These are phyloP conservation scores for Amphirosellinia nigrospora DNA, from an alignment of 495 filamentous ascomycete genomes.

Conservation along the genomic window DNA sequence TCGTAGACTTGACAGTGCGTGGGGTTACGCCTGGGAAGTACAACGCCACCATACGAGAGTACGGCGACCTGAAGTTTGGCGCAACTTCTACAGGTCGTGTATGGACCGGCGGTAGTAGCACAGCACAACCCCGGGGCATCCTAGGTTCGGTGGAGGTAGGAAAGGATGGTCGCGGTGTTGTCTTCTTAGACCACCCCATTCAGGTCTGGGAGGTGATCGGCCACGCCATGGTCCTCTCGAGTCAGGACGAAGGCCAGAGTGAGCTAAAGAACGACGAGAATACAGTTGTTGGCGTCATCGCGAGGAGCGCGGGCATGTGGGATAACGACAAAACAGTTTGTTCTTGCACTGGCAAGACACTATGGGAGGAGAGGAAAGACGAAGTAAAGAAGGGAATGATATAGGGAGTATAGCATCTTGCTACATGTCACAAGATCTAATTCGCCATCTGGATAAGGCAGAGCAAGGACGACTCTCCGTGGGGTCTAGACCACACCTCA, in stretches of 20 bases:
- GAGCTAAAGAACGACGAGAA: slow-evolving; percentile 73
- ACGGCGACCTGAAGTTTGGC: slow-evolving; percentile 88
- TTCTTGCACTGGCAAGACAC: slow-evolving; percentile 94
- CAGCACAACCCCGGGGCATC: slow-evolving; percentile 62
- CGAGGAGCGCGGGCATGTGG: slow-evolving; percentile 93
- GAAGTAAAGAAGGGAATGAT: slow-evolving; percentile 86
- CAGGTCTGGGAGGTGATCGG: slow-evolving; percentile 97
- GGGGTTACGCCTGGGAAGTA: slow-evolving; percentile 85
- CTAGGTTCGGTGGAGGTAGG: slow-evolving; percentile 79
- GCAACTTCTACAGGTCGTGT: slow-evolving; percentile 80
- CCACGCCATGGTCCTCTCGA: slow-evolving; percentile 82
- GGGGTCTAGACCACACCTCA: background rate
- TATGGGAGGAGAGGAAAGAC: slow-evolving; percentile 96
- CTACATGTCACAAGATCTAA: background rate
- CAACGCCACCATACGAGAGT: slow-evolving; percentile 78
- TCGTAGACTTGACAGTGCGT: slow-evolving; percentile 87
- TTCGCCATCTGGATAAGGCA: background rate
- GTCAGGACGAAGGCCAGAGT: slow-evolving; percentile 55
- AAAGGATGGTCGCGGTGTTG: slow-evolving; percentile 68
- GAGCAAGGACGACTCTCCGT: background rate
- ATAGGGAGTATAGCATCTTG: slow-evolving; percentile 43
- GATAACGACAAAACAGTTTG: slow-evolving; percentile 97
- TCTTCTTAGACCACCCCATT: slow-evolving; percentile 79
- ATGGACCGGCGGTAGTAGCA: slow-evolving; percentile 61
- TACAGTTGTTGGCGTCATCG: slow-evolving; percentile 90